Evolutionary conservation across 2,329 filamentous ascomycete species (phyloP).

Genomic region (Aspergillus clavatus): DNA sequence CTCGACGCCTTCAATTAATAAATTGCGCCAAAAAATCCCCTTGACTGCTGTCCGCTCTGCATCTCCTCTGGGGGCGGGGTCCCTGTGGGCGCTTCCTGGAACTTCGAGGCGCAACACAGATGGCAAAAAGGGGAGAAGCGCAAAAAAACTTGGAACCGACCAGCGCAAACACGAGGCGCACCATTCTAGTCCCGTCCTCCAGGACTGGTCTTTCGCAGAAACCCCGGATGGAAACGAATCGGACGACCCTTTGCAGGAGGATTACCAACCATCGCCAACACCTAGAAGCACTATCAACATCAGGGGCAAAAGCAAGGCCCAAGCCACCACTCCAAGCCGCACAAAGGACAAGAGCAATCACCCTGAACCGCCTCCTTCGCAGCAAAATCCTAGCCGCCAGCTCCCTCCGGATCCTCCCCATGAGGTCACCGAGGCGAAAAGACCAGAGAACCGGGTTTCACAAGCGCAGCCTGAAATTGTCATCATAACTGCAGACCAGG

Average conservation of each 20-base stretch:
- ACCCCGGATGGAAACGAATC: conserved; percentile 35
- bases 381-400: background rate
- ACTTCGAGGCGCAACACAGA: conserved; percentile 21
- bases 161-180: conserved; percentile 21
- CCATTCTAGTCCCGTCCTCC: conserved; percentile 26
- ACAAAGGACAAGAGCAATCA: conserved; percentile 9
- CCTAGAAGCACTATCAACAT: conserved; percentile 20
- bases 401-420: conserved; percentile 7
- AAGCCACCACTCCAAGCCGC: conserved; percentile 2
- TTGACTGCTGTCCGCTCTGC: conserved; percentile 16
- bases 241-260: conserved; percentile 41
- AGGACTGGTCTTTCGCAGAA: conserved; percentile 36
- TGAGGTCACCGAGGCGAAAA: conserved; percentile 8
- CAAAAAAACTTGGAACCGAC: conserved; percentile 17
- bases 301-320: conserved; percentile 16
- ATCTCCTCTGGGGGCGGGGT: conserved; percentile 34
- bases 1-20: conserved; percentile 20
- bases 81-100: conserved; percentile 35
- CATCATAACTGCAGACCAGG: background rate
- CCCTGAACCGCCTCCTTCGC: background rate
- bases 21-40: conserved; percentile 12
- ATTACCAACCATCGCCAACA: conserved; percentile 28
- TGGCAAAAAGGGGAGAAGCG: conserved; percentile 16
- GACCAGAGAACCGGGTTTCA: conserved; percentile 5
- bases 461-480: conserved; percentile 1